A percentile compares a stretch with the other conserved stretches of the same genome.
Conservation (phyloP, 2,329 filamentous ascomycete species). For the Boeremia lycopersici region DNA sequence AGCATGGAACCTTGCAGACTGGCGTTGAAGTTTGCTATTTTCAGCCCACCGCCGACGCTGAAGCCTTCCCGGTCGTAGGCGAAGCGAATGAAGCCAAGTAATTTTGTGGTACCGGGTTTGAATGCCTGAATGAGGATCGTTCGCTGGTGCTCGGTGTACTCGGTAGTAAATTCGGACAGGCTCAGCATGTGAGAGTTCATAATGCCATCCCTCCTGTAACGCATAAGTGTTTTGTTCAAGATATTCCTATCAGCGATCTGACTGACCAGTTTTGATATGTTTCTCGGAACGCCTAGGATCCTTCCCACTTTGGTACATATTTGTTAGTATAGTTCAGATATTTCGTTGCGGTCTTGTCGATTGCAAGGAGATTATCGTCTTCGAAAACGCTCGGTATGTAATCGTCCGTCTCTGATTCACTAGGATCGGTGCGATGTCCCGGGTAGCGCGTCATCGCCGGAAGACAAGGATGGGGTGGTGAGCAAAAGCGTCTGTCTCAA, state of each 20-base stretch:
- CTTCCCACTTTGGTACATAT: not conserved
- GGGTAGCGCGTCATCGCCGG: not conserved
- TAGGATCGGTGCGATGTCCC: not conserved
- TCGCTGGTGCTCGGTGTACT: not conserved
- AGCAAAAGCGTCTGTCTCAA: not conserved
- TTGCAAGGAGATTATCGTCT: not conserved
- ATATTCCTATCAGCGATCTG: no score
- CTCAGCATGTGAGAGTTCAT: constrained; percentile 11
- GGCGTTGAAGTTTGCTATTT: constrained; percentile 24
- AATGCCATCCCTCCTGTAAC: constrained; percentile 10
- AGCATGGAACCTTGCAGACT: constrained; percentile 11
- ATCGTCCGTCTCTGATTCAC: not conserved
- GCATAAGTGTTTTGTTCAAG: not conserved
- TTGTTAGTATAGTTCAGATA: not conserved
- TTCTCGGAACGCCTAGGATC: not conserved
- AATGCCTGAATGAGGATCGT: constrained; percentile 1
- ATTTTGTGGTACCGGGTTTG: not conserved
- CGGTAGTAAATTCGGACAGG: constrained; percentile 2
- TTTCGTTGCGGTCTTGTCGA: not conserved
- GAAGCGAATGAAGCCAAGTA: constrained; percentile 25
- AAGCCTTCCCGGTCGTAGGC: constrained; percentile 13
- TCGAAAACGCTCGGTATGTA: not conserved
- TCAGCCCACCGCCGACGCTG: constrained; percentile 7
- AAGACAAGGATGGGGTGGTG: not conserved
- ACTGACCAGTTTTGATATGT: not conserved